Base-by-base conservation (phyloP, 2,329 filamentous ascomycete species). In the Sporothrix inflata region DNA sequence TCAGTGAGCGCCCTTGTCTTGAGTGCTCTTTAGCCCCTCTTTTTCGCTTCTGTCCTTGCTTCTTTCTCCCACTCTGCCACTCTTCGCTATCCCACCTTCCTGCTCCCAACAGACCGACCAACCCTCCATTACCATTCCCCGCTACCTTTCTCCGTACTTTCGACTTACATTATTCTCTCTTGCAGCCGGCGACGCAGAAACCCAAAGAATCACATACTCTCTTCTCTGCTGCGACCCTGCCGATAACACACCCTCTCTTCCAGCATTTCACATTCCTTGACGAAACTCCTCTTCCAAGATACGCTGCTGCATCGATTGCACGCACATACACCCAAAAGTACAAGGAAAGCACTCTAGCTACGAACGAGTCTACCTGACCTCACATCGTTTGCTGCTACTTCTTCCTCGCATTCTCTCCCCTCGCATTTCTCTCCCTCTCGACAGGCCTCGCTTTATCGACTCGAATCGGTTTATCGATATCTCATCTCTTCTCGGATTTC, bases 51-150 rank as follows among this genome's bases (percentile, higher is more conserved):
- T 42, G 34, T 24, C 8, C 60, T 63, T n/a, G 40, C 53, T 14
- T 38, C 40, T 4, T 49, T 38, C 24, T 71, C 30, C 45, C 53
- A n/a, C n/a, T n/a, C n/a, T n/a, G n/a, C n/a, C n/a, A n/a, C n/a
- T n/a, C n/a, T n/a, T n/a, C n/a, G n/a, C n/a, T n/a, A 16, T 65
- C 47, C 57, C 45, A 40, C 69, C 57, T 65, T 71, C 55, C 47
- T 49, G 24, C 45, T 42, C 51, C 68, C 66, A 69, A 55, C 66
- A 69, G 66, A 69, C 66, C 65, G 65, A 40, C 66, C 66, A 69
- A 65, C 66, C 49, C 66, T 53, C 66, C 66, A 69, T 55, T 55
- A 40, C 66, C 51, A 42, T 24, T 47, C 47, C 51, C 51, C 30
- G 45, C 27, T 69, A 55, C 66, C 47, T 53, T 61, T 16, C 42